Evolutionary conservation across 2,329 filamentous ascomycete species (phyloP), one percentile per base, ranked within the genome.

Genomic region (Aureobasidium pullulans): DNA sequence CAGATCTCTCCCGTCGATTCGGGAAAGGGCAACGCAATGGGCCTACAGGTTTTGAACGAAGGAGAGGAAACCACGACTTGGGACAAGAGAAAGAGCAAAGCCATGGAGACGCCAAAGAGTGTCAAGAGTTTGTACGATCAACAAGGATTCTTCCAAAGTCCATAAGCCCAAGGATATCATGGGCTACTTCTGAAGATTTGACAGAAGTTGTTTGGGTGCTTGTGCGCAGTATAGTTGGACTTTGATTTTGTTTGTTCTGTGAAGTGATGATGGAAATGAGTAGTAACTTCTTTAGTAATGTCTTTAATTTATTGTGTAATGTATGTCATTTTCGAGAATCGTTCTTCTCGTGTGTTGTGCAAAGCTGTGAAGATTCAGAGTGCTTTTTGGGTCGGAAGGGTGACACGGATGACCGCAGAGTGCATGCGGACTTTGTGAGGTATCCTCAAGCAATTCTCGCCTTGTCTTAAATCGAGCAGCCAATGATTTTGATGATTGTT

Each of bases 101-200:
- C 40, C 6, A 36, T 46, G 29, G 52, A 56, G 32, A 56, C 52
- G 31, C 39, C 52, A 8, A 56, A 56, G 40, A 56, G 52, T 6
- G 40, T 46, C 16, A 29, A 29, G 34, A 44, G 40, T 54, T 28
- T 19, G 5, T 54, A 54, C 16, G 50, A 54, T 44, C 39, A 43
- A 23, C 28, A 54, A 29, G 50, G 50, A n/a, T 54, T 54, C 44
- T 28, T 16, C 15, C 31, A 23, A 28, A 53, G 49, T 42, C 49
- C 49, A 11, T 53, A 40, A 4, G 36, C 29, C 4, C 5, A 34
- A 8, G 13, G 7, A 29, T 1, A 5, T 16, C 19, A 2, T 52
- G 48, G 48, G 28, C n/a, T 34, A 5, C 34, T 23, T 42, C 40
- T 8, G 39, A 54, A 11, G 50, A 54, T 44, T n/a, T 44, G 6